Conservation (phyloP, 805 yeast species). For the Candida sakaeoensis region DNA sequence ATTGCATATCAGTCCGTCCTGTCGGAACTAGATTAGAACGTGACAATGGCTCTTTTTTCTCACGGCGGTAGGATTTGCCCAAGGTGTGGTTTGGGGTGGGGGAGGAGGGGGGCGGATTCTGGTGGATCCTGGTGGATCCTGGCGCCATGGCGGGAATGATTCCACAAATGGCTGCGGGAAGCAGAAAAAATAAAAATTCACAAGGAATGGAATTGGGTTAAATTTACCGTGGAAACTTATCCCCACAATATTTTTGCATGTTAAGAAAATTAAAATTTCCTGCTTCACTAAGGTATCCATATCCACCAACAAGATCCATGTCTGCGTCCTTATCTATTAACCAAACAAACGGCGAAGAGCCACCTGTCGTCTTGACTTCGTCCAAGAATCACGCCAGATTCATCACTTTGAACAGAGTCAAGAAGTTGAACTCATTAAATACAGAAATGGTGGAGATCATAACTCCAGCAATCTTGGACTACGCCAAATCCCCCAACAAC, state of each 20-base stretch:
- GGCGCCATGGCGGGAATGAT: neutral
- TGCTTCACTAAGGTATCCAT: neutral
- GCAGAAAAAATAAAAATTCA: neutral
- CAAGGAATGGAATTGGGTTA: neutral
- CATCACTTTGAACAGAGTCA: slow-evolving; percentile 72
- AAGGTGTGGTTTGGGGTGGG: too few relatives aligned
- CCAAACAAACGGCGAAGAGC: slow-evolving; percentile 3
- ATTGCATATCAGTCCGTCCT: too few relatives aligned
- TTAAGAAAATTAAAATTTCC: slow-evolving; percentile 1
- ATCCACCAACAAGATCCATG: neutral
- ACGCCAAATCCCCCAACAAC: slow-evolving; percentile 62
- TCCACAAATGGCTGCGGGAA: too few relatives aligned
- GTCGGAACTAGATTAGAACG: too few relatives aligned
- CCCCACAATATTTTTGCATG: neutral
- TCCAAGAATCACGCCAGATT: slow-evolving; percentile 65
- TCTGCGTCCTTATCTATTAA: slow-evolving; percentile 2
- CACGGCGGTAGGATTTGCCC: neutral
- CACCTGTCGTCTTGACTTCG: slow-evolving; percentile 56
- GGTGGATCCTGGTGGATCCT: neutral
- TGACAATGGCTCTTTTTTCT: too few relatives aligned
- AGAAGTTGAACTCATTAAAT: slow-evolving; percentile 81
- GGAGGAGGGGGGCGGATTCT: too few relatives aligned
- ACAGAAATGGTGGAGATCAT: slow-evolving; percentile 70
- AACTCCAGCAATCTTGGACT: slow-evolving; percentile 71
- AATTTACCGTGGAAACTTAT: slow-evolving; percentile 3